Percentiles rank a stretch among this genome's conserved stretches.
Conservation (phyloP, 2,329 filamentous ascomycete genomes). For the Colletotrichum sp. region DNA sequence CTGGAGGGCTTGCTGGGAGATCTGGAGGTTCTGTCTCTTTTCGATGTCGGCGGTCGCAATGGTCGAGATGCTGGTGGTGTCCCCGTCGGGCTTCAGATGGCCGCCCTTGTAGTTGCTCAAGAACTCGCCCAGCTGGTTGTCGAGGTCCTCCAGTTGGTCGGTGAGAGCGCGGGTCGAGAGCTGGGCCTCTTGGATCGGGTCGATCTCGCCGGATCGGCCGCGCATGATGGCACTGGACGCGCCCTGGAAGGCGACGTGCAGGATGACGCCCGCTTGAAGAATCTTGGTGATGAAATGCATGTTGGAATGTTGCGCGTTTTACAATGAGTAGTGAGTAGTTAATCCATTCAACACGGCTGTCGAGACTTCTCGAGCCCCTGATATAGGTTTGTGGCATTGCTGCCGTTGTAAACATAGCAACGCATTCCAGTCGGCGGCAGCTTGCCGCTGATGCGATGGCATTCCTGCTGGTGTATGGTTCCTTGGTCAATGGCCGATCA, state of each 20-base stretch:
- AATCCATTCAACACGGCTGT: neutral
- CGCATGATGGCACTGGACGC: slow-evolving; percentile 20
- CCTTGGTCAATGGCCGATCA: slow-evolving; percentile 5
- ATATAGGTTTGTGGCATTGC: slow-evolving; percentile 14
- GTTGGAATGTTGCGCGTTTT: neutral
- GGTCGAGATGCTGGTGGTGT: neutral
- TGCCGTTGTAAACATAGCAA: slow-evolving; percentile 3
- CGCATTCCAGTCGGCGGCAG: slow-evolving; percentile 17
- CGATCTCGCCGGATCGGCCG: neutral
- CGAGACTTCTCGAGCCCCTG: slow-evolving; percentile 20
- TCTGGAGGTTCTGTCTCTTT: slow-evolving; percentile 6
- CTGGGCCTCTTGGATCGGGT: neutral
- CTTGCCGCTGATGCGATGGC: neutral
- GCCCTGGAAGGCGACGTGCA: slow-evolving; percentile 17
- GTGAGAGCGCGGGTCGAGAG: neutral
- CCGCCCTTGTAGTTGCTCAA: neutral
- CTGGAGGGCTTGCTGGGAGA: neutral
- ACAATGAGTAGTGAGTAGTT: neutral
- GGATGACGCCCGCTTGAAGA: neutral
- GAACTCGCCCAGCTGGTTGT: slow-evolving; percentile 4
- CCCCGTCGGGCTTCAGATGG: neutral
- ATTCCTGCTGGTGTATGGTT: slow-evolving; percentile 8
- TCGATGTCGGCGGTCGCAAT: neutral
- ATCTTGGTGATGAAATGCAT: slow-evolving; percentile 21
- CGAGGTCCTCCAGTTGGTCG: slow-evolving; percentile 4